Evolutionary conservation across 306 rosid species (phyloP).

Genomic region (Cucurbita pepo): DNA sequence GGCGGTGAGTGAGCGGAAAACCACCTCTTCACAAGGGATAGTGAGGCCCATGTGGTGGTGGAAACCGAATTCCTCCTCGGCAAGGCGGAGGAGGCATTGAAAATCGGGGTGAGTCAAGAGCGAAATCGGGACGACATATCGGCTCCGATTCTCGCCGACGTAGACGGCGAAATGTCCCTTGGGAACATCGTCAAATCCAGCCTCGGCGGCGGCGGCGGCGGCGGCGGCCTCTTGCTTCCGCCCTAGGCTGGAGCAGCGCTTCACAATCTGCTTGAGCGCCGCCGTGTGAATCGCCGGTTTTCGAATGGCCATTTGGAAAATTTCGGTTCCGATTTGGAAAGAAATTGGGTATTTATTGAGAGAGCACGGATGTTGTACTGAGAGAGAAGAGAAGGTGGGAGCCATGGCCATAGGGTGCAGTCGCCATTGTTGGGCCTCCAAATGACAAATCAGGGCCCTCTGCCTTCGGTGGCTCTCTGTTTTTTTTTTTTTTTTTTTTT

Average conservation of each 20-base stretch:
- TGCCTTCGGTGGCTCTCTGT: slow-evolving; percentile 1
- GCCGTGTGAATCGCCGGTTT: slow-evolving; percentile 23
- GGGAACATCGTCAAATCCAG: slow-evolving; percentile 54
- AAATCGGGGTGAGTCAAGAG: slow-evolving; percentile 69
- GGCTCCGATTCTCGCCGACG: slow-evolving; percentile 65
- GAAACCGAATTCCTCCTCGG: slow-evolving; percentile 90
- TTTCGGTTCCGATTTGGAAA: background rate
- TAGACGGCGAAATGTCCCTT: slow-evolving; percentile 85
- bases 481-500: background rate
- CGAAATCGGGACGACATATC: slow-evolving; percentile 80
- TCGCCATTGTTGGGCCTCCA: slow-evolving; percentile 4
- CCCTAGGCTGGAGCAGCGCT: slow-evolving; percentile 65
- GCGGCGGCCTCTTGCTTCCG: slow-evolving; percentile 21
- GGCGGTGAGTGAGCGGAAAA: slow-evolving; percentile 56
- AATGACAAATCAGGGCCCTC: slow-evolving; percentile 3
- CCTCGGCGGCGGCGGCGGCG: too few species aligned
- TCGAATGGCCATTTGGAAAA: background rate
- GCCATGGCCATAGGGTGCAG: background rate
- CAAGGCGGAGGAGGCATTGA: slow-evolving; percentile 69
- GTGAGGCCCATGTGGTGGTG: slow-evolving; percentile 90
- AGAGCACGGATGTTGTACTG: slow-evolving; percentile 6
- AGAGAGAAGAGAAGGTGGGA: slow-evolving; percentile 6
- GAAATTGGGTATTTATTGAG: background rate
- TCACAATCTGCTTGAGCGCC: slow-evolving; percentile 59
- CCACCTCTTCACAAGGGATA: slow-evolving; percentile 84